Evolutionary conservation across 2,329 filamentous ascomycete species (phyloP).

Genomic region (Xylaria sp.): DNA sequence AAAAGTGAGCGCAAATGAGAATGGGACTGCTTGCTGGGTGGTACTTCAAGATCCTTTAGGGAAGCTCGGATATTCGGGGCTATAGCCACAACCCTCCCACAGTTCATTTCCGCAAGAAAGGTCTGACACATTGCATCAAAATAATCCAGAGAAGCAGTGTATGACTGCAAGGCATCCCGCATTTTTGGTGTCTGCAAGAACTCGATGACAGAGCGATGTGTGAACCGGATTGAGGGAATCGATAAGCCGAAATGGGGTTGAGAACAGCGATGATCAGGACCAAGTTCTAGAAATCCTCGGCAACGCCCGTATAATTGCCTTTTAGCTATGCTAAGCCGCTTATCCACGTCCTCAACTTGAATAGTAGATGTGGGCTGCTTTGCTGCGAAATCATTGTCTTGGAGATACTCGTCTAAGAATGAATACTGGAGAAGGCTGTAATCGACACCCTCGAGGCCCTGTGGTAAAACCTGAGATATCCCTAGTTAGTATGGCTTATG

Average conservation of each 20-base stretch:
- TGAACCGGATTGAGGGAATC: background rate
- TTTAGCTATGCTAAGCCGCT: background rate
- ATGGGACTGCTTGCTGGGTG: too few species aligned
- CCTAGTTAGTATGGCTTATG: background rate
- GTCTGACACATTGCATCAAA: background rate
- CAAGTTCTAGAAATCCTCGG: background rate
- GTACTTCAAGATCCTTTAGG: too few species aligned
- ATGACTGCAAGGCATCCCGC: background rate
- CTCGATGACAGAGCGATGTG: background rate
- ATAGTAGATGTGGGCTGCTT: background rate
- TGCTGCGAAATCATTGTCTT: background rate
- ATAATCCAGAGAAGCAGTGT: background rate
- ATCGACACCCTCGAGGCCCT: too few species aligned
- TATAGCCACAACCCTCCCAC: too few species aligned
- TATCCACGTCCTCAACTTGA: background rate
- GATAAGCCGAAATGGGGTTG: background rate
- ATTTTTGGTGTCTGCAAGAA: background rate
- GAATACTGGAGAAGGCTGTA: background rate
- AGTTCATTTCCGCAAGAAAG: too few species aligned
- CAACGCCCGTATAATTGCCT: background rate
- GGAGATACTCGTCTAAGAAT: background rate
- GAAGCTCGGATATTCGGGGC: too few species aligned
- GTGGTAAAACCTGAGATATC: background rate
- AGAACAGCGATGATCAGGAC: too few species aligned
- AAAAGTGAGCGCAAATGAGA: too few species aligned